Evolutionary conservation across 495 filamentous ascomycete genomes (phyloP).

Genomic region (Hypoxylon crocopeplum): DNA sequence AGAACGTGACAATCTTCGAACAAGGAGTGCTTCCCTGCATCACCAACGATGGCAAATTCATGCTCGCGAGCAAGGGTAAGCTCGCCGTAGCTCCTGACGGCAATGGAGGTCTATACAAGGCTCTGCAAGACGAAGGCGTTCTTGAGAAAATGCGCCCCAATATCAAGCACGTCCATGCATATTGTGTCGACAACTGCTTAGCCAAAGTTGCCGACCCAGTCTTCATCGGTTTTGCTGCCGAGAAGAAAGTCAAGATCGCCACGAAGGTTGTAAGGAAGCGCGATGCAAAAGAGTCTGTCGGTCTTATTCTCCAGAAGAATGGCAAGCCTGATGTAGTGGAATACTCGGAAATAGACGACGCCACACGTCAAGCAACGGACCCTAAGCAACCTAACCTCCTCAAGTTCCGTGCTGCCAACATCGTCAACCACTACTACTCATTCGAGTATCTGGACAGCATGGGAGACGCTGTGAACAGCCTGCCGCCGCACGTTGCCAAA

Average conservation of each 20-base stretch:
- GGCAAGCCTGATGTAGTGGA: slow-evolving; percentile 98
- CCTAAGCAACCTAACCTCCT: slow-evolving; percentile 80
- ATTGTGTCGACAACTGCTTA: slow-evolving; percentile 99
- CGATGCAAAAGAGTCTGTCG: slow-evolving; percentile 94
- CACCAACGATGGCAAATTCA: slow-evolving; percentile 96
- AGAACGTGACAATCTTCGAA: slow-evolving; percentile 93
- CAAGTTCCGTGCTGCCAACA: slow-evolving; percentile 97
- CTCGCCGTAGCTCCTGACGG: slow-evolving; percentile 98
- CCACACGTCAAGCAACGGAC: slow-evolving; percentile 87
- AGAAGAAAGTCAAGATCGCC: slow-evolving; percentile 90
- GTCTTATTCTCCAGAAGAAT: slow-evolving; percentile 92
- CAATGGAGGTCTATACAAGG: slow-evolving; percentile 96
- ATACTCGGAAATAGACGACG: slow-evolving; percentile 95
- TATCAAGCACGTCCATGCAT: slow-evolving; percentile 95
- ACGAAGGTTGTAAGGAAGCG: slow-evolving; percentile 99
- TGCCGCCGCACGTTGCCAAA: slow-evolving; percentile 93
- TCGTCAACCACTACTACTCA: slow-evolving; percentile 99
- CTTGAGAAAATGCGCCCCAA: slow-evolving; percentile 90
- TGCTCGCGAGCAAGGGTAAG: slow-evolving; percentile 88
- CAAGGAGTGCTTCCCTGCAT: slow-evolving; percentile 97
- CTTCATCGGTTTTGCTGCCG: slow-evolving; percentile 92
- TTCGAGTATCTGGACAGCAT: slow-evolving; percentile 92
- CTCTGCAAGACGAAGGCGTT: slow-evolving; percentile 80
- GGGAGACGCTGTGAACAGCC: slow-evolving; percentile 79
- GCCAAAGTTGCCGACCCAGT: slow-evolving; percentile 95